phyloP scores from a whole-genome alignment of 2,329 filamentous ascomycete genomes.

The Claviceps cyperi region DNA sequence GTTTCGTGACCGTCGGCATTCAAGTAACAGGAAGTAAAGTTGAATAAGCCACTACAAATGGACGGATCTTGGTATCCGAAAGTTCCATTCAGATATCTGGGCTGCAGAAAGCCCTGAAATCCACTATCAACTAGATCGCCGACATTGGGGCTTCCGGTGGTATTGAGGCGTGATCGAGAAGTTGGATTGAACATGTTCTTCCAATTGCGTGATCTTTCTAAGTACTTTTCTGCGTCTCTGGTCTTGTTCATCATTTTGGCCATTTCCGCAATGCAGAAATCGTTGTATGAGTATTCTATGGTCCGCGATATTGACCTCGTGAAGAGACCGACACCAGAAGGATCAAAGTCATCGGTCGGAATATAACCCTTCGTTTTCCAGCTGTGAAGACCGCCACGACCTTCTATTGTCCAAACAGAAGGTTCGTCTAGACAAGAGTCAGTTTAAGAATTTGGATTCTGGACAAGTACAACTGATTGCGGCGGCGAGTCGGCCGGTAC shows the following conservation, averaged over 20 bases:
- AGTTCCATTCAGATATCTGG: conserved; percentile 48
- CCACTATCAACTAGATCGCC: not conserved
- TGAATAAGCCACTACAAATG: conserved; percentile 24
- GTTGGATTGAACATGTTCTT: conserved; percentile 43
- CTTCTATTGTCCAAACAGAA: conserved; percentile 53
- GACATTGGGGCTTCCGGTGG: not conserved
- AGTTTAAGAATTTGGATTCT: not conserved
- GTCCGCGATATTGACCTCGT: conserved; percentile 60
- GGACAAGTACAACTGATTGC: conserved; percentile 12
- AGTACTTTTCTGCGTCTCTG: conserved; percentile 44
- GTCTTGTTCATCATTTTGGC: conserved; percentile 41
- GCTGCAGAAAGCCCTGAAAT: conserved; percentile 52
- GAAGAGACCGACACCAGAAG: conserved; percentile 45
- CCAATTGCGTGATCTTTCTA: conserved; percentile 51
- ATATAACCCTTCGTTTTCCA: conserved; percentile 64
- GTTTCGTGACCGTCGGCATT: conserved; percentile 26
- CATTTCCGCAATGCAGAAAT: conserved; percentile 54
- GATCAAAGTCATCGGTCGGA: conserved; percentile 52
- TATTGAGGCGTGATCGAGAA: conserved; percentile 10
- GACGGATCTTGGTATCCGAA: conserved; percentile 53
- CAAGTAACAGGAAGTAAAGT: conserved; percentile 26
- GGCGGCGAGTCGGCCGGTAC: not conserved
- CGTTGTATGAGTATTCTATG: conserved; percentile 68
- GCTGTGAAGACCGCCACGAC: conserved; percentile 53
- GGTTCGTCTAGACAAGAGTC: conserved; percentile 21